These are phyloP conservation scores for Porcisia deanei DNA, from an alignment of 208 protist genomes.

Conservation along the genomic window DNA sequence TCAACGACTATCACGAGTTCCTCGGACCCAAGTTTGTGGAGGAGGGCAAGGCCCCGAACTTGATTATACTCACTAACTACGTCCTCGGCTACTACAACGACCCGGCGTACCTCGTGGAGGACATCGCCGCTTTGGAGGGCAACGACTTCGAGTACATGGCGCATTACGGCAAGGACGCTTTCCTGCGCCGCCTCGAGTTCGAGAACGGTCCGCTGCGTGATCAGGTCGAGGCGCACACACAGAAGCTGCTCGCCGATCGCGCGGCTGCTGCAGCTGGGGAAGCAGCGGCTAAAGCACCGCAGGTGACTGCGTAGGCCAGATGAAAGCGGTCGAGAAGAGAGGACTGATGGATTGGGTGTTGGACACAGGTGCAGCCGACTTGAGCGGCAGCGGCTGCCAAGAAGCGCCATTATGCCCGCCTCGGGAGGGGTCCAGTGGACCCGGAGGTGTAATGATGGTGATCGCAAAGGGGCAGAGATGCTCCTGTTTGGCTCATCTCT, in stretches of 20 bases:
- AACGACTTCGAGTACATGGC: conserved; percentile 92
- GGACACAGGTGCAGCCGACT: not conserved
- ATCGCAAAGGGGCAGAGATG: not conserved
- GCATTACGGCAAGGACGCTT: conserved; percentile 87
- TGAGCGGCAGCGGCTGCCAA: not conserved
- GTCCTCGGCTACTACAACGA: conserved; percentile 94
- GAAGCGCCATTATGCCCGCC: not conserved
- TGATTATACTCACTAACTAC: conserved; percentile 89
- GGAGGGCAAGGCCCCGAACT: conserved; percentile 89
- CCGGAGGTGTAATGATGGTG: not conserved
- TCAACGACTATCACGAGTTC: conserved; percentile 87
- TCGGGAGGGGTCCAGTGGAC: not conserved
- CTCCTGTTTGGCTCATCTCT: not conserved
- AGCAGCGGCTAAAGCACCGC: conserved; percentile 19
- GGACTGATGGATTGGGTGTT: not conserved
- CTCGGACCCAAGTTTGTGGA: conserved; percentile 85
- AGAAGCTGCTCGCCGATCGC: conserved; percentile 82
- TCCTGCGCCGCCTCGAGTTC: conserved; percentile 92
- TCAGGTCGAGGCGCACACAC: conserved; percentile 90
- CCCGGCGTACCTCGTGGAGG: conserved; percentile 86
- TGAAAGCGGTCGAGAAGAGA: not conserved
- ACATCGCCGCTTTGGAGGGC: conserved; percentile 85
- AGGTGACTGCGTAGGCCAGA: conserved; percentile 28
- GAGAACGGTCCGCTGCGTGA: conserved; percentile 93
- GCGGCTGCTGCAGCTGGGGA: conserved; percentile 46